Conservation (phyloP, 306 rosid genomes). For the Lagenaria siceraria region DNA sequence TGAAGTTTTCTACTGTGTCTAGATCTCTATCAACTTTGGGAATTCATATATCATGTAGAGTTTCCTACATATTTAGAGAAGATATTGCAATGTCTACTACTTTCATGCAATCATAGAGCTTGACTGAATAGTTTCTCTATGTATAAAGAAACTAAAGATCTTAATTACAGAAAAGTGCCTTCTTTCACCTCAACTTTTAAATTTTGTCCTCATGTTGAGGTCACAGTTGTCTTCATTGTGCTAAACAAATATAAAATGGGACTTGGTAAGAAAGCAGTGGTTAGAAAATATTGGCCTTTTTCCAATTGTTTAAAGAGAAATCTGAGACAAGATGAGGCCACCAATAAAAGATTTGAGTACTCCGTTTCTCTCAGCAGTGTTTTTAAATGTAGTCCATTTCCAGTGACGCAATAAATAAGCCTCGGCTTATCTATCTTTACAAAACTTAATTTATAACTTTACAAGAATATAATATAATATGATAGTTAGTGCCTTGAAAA, state of each 20-base stretch:
- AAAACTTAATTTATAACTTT: background rate
- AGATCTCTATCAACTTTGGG: background rate
- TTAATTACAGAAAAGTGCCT: background rate
- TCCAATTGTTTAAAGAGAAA: conserved; percentile 6
- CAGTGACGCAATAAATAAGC: background rate
- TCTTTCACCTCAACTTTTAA: conserved; percentile 5
- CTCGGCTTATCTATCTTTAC: background rate
- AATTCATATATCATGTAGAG: background rate
- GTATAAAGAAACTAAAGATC: background rate
- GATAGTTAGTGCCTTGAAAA: conserved; percentile 6
- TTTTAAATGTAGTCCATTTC: conserved; percentile 3
- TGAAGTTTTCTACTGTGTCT: background rate
- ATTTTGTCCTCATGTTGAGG: conserved; percentile 1
- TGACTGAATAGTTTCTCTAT: background rate
- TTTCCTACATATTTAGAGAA: background rate
- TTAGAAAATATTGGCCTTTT: background rate
- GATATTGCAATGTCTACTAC: background rate
- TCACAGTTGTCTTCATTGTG: conserved; percentile 1
- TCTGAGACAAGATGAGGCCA: conserved; percentile 4
- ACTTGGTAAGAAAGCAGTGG: conserved; percentile 2
- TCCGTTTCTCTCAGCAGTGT: background rate
- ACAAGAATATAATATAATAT: background rate
- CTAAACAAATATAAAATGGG: conserved; percentile 5
- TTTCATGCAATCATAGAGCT: background rate
- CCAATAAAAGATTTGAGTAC: background rate